Base-by-base conservation (phyloP, 1,139 yeast genomes). In the Tardiomyces blankii region DNA sequence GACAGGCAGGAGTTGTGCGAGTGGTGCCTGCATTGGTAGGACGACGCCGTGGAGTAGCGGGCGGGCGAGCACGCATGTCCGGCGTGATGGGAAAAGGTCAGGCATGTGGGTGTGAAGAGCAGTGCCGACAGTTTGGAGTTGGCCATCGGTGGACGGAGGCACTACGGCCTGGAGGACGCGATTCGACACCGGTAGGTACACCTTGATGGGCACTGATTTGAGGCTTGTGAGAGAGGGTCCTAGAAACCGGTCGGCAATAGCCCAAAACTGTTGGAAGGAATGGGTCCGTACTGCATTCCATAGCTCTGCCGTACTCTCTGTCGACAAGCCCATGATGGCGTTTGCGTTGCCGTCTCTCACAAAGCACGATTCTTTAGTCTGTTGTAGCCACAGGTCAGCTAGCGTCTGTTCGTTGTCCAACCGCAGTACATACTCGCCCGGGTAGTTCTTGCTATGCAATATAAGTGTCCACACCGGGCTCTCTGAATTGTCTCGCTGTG, bases 311-410 rank as follows among this genome's bases (percentile, higher is more conserved):
- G 89, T 73, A 47, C 81, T 80, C 1, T 68, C 69, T 51, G 76
- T 80, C 13, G 91, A 77, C 48, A 89, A 64, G 33, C 73, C 71
- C 95, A 89, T 82, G 21, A 89, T 75, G 1, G 78, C 73, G 52
- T 82, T 85, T 8, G 95, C 74, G 23, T 77, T 75, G 0, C 95
- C 94, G 52, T 82, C 78, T 33, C 83, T 61, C 0, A 87, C 77
- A 58, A 72, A 85, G 55, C 85, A 77, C 2, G 88, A 74, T 58
- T 89, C 96, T 56, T 89, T 89, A 59, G 86, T 64, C 51, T 78
- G 88, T 60, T 88, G 87, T 49, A 80, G 68, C 78, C 91, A 77
- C 44, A 76, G 73, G 46, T 73, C 75, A 46, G 69, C 67, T 28
- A 85, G 49, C 14, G 66, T 63, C 1, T 57, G 47, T 9, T 54